A percentile compares a stretch with the other conserved stretches of the same genome.
Conservation (phyloP, 352 stramenopile genomes). For the Phytophthora pinifolia region DNA sequence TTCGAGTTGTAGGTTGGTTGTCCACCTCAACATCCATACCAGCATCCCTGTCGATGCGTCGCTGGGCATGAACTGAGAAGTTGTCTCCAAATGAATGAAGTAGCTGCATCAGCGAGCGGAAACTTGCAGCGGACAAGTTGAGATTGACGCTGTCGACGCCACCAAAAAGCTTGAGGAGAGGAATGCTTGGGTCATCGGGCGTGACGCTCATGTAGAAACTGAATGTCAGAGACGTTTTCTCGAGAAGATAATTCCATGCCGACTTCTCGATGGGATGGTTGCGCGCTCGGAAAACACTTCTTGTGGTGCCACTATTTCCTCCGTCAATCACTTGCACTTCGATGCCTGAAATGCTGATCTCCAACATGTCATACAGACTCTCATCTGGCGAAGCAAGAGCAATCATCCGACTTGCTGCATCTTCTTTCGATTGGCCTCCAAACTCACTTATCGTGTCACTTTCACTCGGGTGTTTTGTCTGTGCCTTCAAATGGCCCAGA, state of each 20-base stretch:
- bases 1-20: slow-evolving; percentile 7
- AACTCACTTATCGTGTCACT: slow-evolving; percentile 10
- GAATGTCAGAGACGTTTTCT: slow-evolving; percentile 75
- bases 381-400: slow-evolving; percentile 29
- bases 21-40: slow-evolving; percentile 6
- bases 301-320: slow-evolving; percentile 7
- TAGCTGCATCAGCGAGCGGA: slow-evolving; percentile 57
- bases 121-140: slow-evolving; percentile 69
- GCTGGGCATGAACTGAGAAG: slow-evolving; percentile 47
- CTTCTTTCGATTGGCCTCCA: slow-evolving; percentile 6
- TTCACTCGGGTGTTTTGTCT: slow-evolving; percentile 45
- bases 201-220: slow-evolving; percentile 79
- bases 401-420: slow-evolving; percentile 15
- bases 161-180: slow-evolving; percentile 75
- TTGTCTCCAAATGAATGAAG: slow-evolving; percentile 75
- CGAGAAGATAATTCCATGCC: slow-evolving; percentile 59
- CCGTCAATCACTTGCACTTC: slow-evolving; percentile 68
- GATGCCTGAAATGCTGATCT: slow-evolving; percentile 77
- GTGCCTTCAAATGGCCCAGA: slow-evolving; percentile 70
- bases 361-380: slow-evolving; percentile 76
- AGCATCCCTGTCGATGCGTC: slow-evolving; percentile 27
- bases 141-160: slow-evolving; percentile 68
- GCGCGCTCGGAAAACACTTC: slow-evolving; percentile 21
- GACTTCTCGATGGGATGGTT: slow-evolving; percentile 24
- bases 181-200: slow-evolving; percentile 74